phyloP scores from a whole-genome alignment of 106 monocot species.

The Cymbidium sinense region DNA sequence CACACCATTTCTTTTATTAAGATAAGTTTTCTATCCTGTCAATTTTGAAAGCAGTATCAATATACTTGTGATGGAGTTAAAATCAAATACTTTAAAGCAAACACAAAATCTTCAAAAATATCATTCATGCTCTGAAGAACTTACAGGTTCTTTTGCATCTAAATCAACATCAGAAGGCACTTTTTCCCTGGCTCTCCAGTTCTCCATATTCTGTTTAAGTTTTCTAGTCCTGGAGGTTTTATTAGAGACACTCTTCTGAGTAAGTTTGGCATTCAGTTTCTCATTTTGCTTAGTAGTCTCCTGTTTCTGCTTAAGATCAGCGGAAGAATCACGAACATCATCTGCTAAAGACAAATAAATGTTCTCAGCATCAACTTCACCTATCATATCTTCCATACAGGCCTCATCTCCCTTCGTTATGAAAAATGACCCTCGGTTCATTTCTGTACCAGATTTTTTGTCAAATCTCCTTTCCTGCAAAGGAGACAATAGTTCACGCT shows the following conservation, averaged over 20 bases:
- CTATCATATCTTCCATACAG: not conserved
- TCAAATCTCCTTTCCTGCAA: slow-evolving; percentile 45
- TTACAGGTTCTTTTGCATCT: not conserved
- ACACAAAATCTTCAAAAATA: not conserved
- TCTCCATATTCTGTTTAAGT: not conserved
- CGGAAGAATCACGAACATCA: slow-evolving; percentile 5
- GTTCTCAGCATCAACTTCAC: not conserved
- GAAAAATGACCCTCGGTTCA: slow-evolving; percentile 5
- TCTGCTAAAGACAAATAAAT: slow-evolving; percentile 3
- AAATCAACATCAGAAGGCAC: not conserved
- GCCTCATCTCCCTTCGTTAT: slow-evolving; percentile 3
- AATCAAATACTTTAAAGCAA: not conserved
- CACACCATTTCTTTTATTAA: not conserved
- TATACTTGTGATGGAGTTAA: not conserved
- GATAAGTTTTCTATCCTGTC: not conserved
- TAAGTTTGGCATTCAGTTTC: not conserved
- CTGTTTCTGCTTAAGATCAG: not conserved
- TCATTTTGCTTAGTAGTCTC: slow-evolving; percentile 4
- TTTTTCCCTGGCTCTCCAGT: not conserved
- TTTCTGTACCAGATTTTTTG: slow-evolving; percentile 34
- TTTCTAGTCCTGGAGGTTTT: not conserved
- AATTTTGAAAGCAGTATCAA: not conserved
- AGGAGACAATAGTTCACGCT: slow-evolving; percentile 70
- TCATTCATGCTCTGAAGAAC: not conserved
- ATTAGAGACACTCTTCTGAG: not conserved